Conservation (phyloP, 1,284 basidiomycete species). For the Taiwanofungus camphoratus region DNA sequence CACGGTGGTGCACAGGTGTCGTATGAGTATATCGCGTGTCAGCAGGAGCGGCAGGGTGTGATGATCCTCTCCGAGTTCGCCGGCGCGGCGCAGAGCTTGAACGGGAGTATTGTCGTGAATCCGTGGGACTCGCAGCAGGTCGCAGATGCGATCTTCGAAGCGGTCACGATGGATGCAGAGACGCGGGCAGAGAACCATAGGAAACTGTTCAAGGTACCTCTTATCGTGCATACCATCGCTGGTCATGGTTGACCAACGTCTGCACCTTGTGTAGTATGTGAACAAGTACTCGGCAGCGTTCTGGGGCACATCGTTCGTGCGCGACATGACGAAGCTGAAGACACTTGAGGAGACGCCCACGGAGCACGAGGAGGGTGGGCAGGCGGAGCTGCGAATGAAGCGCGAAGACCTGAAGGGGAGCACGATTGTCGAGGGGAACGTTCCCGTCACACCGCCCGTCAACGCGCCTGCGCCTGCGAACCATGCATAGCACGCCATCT, state of each 20-base stretch:
- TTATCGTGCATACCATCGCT: not conserved
- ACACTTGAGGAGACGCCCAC: constrained; percentile 22
- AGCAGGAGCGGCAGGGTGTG: constrained; percentile 87
- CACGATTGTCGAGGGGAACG: constrained; percentile 30
- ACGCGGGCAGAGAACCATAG: constrained; percentile 86
- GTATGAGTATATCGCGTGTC: constrained; percentile 98
- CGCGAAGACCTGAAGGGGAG: constrained; percentile 31
- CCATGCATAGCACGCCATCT: constrained; percentile 8
- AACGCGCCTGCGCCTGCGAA: constrained; percentile 21
- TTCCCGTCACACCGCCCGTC: constrained; percentile 25
- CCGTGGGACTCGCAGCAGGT: constrained; percentile 96
- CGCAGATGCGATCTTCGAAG: constrained; percentile 92
- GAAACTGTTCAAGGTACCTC: constrained; percentile 82
- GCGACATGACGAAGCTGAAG: constrained; percentile 65
- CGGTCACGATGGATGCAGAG: constrained; percentile 83
- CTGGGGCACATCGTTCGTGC: constrained; percentile 90
- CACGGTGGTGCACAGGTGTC: constrained; percentile 71
- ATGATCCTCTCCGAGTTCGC: constrained; percentile 99
- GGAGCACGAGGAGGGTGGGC: constrained; percentile 29
- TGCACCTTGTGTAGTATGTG: constrained; percentile 60
- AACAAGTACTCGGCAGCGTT: constrained; percentile 90
- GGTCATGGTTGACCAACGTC: constrained; percentile 2
- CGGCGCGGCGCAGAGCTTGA: constrained; percentile 93
- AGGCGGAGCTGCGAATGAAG: constrained; percentile 30
- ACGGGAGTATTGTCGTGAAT: constrained; percentile 92